Evolutionary conservation across 176 grass and related monocot genomes (phyloP).

Genomic region (Oryza australiensis): DNA sequence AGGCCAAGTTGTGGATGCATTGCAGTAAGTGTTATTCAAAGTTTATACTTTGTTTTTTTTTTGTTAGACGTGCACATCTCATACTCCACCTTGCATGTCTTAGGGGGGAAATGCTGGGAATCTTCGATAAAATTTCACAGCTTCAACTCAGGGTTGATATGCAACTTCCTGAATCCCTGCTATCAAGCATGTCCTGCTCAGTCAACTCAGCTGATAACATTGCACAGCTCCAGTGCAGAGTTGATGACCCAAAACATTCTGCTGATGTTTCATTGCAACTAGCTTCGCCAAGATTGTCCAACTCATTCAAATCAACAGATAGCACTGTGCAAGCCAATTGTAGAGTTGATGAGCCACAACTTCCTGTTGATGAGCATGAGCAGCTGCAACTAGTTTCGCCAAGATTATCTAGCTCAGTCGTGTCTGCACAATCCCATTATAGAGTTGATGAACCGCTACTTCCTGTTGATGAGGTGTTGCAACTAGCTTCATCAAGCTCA

Average conservation of each 20-base stretch:
- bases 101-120: conserved; percentile 70
- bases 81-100: conserved; percentile 10
- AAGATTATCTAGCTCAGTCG: conserved; percentile 14
- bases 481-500: neutral
- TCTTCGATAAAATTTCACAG: conserved; percentile 41
- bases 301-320: neutral
- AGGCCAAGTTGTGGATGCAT: conserved; percentile 58
- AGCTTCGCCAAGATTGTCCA: conserved; percentile 32
- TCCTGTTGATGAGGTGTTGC: neutral
- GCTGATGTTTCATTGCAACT: conserved; percentile 29
- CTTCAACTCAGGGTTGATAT: conserved; percentile 55
- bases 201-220: conserved; percentile 24
- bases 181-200: conserved; percentile 37
- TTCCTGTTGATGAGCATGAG: neutral
- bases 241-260: conserved; percentile 30
- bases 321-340: neutral
- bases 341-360: neutral
- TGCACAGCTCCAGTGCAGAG: conserved; percentile 42
- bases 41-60: neutral
- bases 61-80: neutral
- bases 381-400: neutral
- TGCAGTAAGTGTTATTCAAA: conserved; percentile 61
- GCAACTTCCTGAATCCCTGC: conserved; percentile 29
- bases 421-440: too few relatives aligned
- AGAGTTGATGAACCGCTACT: neutral